phyloP scores from a whole-genome alignment of 176 grass and related monocot genomes.

The Carex kokanica region DNA sequence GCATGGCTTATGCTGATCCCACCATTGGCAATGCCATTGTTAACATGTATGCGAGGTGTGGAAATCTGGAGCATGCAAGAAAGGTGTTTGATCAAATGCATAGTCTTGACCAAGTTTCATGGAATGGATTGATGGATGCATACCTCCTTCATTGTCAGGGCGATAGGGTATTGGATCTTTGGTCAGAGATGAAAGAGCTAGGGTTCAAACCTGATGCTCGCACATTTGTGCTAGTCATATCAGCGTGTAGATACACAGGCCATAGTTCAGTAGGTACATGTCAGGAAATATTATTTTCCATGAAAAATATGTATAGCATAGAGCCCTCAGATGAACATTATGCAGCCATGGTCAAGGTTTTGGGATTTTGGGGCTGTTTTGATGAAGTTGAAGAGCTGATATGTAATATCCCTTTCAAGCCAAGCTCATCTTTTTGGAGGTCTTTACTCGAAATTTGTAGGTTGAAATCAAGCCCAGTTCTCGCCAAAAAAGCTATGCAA shows the following conservation, averaged over 20 bases:
- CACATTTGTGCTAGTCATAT: constrained; percentile 31
- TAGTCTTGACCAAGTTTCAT: constrained; percentile 29
- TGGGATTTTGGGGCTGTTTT: constrained; percentile 32
- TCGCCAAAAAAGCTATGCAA: constrained; percentile 32
- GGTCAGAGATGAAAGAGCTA: constrained; percentile 34
- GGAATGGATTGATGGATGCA: constrained; percentile 41
- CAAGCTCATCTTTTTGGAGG: constrained; percentile 32
- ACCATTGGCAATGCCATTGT: constrained; percentile 31
- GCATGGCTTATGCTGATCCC: constrained; percentile 28
- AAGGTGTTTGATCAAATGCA: constrained; percentile 34
- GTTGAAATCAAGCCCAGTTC: constrained; percentile 31
- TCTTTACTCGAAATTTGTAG: constrained; percentile 36
- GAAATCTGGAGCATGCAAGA: constrained; percentile 28
- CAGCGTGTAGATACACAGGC: constrained; percentile 38
- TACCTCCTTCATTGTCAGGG: constrained; percentile 31
- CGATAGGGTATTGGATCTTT: constrained; percentile 31
- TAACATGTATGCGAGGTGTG: constrained; percentile 38
- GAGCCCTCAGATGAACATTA: constrained; percentile 40
- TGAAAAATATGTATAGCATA: constrained; percentile 37
- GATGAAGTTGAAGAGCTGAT: constrained; percentile 29
- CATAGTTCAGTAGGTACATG: constrained; percentile 21
- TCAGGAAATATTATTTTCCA: constrained; percentile 31
- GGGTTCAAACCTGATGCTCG: constrained; percentile 27
- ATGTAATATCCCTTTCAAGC: constrained; percentile 24
- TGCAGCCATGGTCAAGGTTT: constrained; percentile 39